These are phyloP conservation scores for Amniculicola lignicola DNA, from an alignment of 495 filamentous ascomycete genomes.

Conservation along the genomic window DNA sequence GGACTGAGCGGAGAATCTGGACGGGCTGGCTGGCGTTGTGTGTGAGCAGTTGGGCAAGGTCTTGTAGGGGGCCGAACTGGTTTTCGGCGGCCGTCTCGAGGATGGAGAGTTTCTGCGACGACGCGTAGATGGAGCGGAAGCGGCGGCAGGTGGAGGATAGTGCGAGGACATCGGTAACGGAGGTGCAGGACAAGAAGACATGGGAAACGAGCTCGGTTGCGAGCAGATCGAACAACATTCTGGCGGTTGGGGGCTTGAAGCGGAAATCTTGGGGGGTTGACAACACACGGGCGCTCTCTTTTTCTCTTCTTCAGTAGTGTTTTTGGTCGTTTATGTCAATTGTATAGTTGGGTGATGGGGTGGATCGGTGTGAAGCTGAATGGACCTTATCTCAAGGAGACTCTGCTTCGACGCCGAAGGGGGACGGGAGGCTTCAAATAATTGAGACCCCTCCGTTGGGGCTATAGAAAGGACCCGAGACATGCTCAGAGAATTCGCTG, in stretches of 20 bases:
- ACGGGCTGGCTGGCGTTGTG: constrained; percentile 56
- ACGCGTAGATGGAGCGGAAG: constrained; percentile 53
- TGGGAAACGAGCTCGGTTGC: constrained; percentile 62
- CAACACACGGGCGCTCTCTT: constrained; percentile 13
- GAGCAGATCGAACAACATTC: constrained; percentile 48
- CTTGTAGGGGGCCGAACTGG: constrained; percentile 60
- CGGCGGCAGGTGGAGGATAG: constrained; percentile 54
- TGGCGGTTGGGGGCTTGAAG: constrained; percentile 31
- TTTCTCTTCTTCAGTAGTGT: constrained; percentile 30
- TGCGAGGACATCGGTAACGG: constrained; percentile 53
- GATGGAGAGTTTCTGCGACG: constrained; percentile 53
- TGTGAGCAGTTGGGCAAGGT: constrained; percentile 59
- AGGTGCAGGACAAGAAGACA: constrained; percentile 55
- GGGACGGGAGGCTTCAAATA: constrained; percentile 49
- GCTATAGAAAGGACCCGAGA: constrained; percentile 53
- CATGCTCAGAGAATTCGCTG: constrained; percentile 40
- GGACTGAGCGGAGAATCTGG: constrained; percentile 49
- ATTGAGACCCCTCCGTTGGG: constrained; percentile 70
- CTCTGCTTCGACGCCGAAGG: constrained; percentile 37
- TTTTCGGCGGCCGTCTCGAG: constrained; percentile 52
- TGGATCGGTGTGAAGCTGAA: constrained; percentile 25
- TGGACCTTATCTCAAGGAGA: no score
- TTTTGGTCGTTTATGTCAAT: constrained; percentile 3
- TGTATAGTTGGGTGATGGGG: background rate
- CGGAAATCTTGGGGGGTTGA: background rate